A percentile compares a stretch with the other conserved stretches of the same genome.
Conservation (phyloP, 2,329 filamentous ascomycete genomes). For the Diaporthe citri region DNA sequence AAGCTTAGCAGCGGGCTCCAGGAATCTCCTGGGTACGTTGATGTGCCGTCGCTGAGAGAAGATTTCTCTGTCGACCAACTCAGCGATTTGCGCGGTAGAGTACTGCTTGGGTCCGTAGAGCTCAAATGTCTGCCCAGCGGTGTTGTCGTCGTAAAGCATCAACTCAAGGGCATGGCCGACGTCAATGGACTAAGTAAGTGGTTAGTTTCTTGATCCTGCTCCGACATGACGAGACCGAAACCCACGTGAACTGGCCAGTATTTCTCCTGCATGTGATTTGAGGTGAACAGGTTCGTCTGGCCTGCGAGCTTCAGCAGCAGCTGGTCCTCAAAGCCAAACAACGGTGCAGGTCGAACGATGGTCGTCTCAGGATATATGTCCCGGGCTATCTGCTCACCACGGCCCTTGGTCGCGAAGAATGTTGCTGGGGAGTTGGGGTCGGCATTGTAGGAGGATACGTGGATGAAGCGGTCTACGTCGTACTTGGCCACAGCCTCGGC, state of each 20-base stretch:
- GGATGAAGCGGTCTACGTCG: conserved; percentile 95
- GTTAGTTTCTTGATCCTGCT: conserved; percentile 4
- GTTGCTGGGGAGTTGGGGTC: conserved; percentile 83
- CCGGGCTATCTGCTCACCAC: conserved; percentile 85
- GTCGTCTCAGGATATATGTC: conserved; percentile 97
- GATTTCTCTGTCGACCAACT: conserved; percentile 92
- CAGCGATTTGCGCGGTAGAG: conserved; percentile 86
- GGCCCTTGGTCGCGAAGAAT: conserved; percentile 92
- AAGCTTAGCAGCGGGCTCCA: conserved; percentile 80
- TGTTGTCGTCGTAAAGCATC: conserved; percentile 92
- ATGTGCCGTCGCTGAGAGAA: conserved; percentile 90
- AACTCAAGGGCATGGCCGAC: conserved; percentile 88
- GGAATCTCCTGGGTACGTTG: conserved; percentile 85
- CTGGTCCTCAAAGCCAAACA: conserved; percentile 96
- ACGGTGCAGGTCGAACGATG: conserved; percentile 91
- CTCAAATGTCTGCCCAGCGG: conserved; percentile 91
- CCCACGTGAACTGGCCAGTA: conserved; percentile 91
- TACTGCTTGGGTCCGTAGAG: conserved; percentile 95
- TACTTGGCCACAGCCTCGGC: conserved; percentile 96
- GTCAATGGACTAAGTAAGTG: conserved; percentile 77
- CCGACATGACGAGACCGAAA: conserved; percentile 24
- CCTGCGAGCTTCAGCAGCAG: conserved; percentile 88
- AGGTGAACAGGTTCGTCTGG: conserved; percentile 84
- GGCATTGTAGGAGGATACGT: conserved; percentile 96
- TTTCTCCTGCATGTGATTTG: conserved; percentile 93